Evolutionary conservation across 2,329 filamentous ascomycete species (phyloP).

Genomic region (Colletotrichum sp.): DNA sequence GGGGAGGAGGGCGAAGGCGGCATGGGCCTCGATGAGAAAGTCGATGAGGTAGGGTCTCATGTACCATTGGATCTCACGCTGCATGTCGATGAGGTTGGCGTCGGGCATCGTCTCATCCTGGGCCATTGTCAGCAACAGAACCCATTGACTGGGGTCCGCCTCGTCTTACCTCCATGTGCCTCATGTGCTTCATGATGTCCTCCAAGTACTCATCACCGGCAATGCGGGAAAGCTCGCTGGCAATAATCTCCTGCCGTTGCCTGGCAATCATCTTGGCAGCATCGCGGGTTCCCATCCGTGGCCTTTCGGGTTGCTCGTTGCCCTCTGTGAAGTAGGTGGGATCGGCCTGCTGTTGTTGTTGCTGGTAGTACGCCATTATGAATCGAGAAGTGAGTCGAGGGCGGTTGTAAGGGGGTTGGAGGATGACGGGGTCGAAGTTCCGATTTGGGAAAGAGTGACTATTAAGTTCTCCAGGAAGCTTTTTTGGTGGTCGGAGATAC

Average conservation of each 20-base stretch:
- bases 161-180: constrained; percentile 81
- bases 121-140: neutral
- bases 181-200: constrained; percentile 93
- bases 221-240: constrained; percentile 83
- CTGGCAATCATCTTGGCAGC: constrained; percentile 79
- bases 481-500: constrained; percentile 18
- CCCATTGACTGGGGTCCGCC: neutral
- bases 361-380: constrained; percentile 53
- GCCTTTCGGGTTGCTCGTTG: constrained; percentile 53
- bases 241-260: constrained; percentile 86
- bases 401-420: constrained; percentile 29
- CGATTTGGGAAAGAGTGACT: constrained; percentile 49
- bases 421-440: constrained; percentile 28
- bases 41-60: constrained; percentile 98
- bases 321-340: constrained; percentile 60
- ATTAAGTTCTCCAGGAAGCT: constrained; percentile 29
- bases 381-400: constrained; percentile 31
- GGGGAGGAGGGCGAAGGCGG: constrained; percentile 90
- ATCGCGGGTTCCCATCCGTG: constrained; percentile 74
- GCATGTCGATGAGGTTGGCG: constrained; percentile 97
- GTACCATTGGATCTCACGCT: constrained; percentile 99
- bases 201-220: constrained; percentile 92
- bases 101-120: constrained; percentile 88
- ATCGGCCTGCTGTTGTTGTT: constrained; percentile 37
- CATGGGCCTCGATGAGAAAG: constrained; percentile 96